Conservation (phyloP, 257 asterid genomes). For the Scutellaria barbata region DNA sequence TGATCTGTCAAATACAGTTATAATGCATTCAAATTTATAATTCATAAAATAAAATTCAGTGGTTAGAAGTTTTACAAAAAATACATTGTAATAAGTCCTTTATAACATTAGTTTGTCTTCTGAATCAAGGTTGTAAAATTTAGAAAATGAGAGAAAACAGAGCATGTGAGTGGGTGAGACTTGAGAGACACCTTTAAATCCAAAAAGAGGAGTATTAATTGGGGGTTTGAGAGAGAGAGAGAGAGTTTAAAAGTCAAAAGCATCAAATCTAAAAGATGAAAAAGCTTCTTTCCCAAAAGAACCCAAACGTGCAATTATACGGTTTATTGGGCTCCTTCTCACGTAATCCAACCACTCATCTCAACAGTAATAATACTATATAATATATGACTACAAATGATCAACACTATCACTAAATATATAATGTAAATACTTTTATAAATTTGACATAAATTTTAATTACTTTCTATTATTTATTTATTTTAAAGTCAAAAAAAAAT, state of each 20-base stretch:
- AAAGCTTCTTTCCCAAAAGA: conserved; percentile 65
- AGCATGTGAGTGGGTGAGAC: conserved; percentile 77
- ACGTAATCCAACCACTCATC: conserved; percentile 30
- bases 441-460: too few relatives aligned
- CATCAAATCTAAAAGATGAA: conserved; percentile 68
- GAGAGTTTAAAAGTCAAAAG: conserved; percentile 69
- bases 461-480: too few relatives aligned
- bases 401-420: too few relatives aligned
- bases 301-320: conserved; percentile 75
- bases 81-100: too few relatives aligned
- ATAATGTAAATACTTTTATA: too few relatives aligned
- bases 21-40: too few relatives aligned
- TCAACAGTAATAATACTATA: not conserved
- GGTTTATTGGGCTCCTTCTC: conserved; percentile 39
- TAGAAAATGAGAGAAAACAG: conserved; percentile 49
- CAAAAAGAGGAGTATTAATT: too few relatives aligned
- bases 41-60: too few relatives aligned
- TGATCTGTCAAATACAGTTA: too few relatives aligned
- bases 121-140: conserved; percentile 1
- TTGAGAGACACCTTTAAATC: not conserved
- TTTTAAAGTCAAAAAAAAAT: too few relatives aligned
- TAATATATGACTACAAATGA: too few relatives aligned
- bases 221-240: conserved; percentile 45
- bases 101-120: conserved; percentile 4
- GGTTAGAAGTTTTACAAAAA: too few relatives aligned